These are phyloP conservation scores for Taiwanofungus camphoratus DNA, from an alignment of 1,284 basidiomycete species.

Conservation along the genomic window DNA sequence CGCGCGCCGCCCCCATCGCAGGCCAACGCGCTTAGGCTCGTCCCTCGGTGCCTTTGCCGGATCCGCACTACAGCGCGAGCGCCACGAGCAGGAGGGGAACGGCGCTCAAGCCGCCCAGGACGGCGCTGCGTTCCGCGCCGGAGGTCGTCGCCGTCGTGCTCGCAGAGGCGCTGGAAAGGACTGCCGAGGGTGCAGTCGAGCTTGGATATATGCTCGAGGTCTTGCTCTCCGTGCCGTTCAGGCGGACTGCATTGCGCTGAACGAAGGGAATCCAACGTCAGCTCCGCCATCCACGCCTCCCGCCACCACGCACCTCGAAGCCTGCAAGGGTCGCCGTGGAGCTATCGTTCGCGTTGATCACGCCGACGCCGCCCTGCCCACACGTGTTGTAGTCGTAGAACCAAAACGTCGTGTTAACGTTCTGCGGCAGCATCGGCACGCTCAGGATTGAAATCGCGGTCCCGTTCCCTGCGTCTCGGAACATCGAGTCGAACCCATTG, in stretches of 20 bases:
- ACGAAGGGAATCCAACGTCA: conserved; percentile 1
- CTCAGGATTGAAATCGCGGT: conserved; percentile 38
- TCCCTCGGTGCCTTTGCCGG: too few species aligned
- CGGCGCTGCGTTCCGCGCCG: conserved; percentile 14
- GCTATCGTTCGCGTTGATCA: conserved; percentile 48
- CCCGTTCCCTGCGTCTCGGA: conserved; percentile 44
- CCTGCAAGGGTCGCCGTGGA: conserved; percentile 45
- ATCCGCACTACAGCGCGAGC: too few species aligned
- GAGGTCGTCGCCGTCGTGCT: conserved; percentile 23
- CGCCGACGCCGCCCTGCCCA: conserved; percentile 52
- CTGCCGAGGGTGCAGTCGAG: conserved; percentile 9
- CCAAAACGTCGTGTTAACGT: conserved; percentile 47
- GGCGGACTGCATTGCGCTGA: conserved; percentile 46
- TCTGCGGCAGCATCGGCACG: conserved; percentile 36
- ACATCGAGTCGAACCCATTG: conserved; percentile 53
- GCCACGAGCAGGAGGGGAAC: conserved; percentile 16
- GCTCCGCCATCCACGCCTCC: neutral
- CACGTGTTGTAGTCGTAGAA: conserved; percentile 55
- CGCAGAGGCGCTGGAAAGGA: conserved; percentile 17
- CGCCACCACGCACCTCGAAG: conserved; percentile 37
- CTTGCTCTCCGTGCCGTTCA: conserved; percentile 40
- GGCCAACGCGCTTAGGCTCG: too few species aligned
- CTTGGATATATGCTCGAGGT: conserved; percentile 17
- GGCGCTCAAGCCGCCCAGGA: conserved; percentile 10
- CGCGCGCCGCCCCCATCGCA: too few species aligned